Evolutionary conservation across 2,329 filamentous ascomycete species (phyloP).

Genomic region (Seiridium unicorne): DNA sequence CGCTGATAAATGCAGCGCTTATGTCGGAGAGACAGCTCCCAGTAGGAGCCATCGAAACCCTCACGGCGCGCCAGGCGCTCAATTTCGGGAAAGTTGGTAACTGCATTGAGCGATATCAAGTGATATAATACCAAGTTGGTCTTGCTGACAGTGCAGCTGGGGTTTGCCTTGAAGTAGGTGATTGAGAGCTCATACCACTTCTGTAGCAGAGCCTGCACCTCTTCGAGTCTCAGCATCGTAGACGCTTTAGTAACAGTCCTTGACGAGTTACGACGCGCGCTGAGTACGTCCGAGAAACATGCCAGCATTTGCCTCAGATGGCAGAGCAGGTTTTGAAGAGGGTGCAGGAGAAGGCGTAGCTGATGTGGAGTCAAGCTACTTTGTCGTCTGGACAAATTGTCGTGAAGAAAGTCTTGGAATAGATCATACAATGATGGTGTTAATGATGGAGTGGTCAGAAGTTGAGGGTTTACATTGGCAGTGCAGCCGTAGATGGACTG

Average conservation of each 20-base stretch:
- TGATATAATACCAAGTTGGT: constrained; percentile 70
- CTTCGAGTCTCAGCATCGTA: constrained; percentile 59
- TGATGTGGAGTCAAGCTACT: constrained; percentile 48
- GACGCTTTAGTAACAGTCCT: constrained; percentile 57
- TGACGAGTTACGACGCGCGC: constrained; percentile 35
- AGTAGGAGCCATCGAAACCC: constrained; percentile 52
- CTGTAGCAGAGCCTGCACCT: constrained; percentile 62
- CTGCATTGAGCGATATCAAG: constrained; percentile 66
- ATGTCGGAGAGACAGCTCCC: constrained; percentile 53
- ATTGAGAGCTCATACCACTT: constrained; percentile 68
- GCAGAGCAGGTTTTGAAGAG: constrained; percentile 63
- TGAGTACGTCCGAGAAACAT: constrained; percentile 59
- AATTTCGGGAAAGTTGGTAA: constrained; percentile 66
- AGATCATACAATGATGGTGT: constrained; percentile 62
- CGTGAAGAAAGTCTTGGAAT: constrained; percentile 66
- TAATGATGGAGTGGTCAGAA: constrained; percentile 46
- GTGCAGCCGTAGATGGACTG: constrained; percentile 57
- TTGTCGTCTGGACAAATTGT: constrained; percentile 54
- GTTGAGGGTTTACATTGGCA: constrained; percentile 48
- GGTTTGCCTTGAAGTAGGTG: constrained; percentile 52
- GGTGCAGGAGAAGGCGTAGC: constrained; percentile 66
- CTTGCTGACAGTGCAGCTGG: constrained; percentile 57
- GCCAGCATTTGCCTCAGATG: constrained; percentile 64
- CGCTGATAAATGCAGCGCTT: constrained; percentile 63
- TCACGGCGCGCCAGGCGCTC: constrained; percentile 65